A percentile compares a stretch with the other conserved stretches of the same genome.
These are phyloP conservation scores for Eucalyptus curtisii DNA, from an alignment of 345 rosid genomes.

Conservation along the genomic window DNA sequence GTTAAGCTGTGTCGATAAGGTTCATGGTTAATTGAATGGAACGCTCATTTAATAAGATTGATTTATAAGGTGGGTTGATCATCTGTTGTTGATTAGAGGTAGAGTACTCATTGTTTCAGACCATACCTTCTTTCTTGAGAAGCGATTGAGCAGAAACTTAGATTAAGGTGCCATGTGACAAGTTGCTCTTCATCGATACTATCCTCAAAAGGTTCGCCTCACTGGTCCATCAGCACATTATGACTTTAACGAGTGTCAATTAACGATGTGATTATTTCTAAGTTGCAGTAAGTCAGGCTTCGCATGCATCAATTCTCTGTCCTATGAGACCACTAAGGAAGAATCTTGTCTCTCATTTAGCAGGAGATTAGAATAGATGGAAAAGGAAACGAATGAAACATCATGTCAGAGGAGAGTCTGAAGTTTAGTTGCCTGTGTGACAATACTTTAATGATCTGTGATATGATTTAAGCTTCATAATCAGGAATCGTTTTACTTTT, in stretches of 20 bases:
- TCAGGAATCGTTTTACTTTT: neutral
- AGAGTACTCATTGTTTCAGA: neutral
- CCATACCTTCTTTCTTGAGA: neutral
- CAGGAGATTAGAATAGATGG: neutral
- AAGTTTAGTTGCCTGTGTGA: neutral
- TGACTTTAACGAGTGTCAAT: neutral
- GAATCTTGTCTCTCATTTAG: neutral
- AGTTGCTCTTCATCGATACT: neutral
- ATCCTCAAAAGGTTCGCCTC: neutral
- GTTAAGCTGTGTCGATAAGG: neutral
- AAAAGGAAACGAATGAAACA: neutral
- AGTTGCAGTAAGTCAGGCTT: neutral
- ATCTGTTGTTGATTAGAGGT: neutral
- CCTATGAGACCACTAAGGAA: neutral
- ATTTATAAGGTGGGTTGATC: neutral
- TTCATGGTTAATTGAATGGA: neutral
- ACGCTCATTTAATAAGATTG: neutral
- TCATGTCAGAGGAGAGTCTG: neutral
- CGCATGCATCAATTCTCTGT: no score
- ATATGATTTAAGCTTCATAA: neutral
- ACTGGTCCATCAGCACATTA: neutral
- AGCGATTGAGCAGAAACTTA: neutral
- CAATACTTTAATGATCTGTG: neutral
- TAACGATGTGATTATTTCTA: neutral
- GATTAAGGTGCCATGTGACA: neutral